These are phyloP conservation scores for Pittosporum tobira DNA, from an alignment of 129 eudicot genomes.

Conservation along the genomic window DNA sequence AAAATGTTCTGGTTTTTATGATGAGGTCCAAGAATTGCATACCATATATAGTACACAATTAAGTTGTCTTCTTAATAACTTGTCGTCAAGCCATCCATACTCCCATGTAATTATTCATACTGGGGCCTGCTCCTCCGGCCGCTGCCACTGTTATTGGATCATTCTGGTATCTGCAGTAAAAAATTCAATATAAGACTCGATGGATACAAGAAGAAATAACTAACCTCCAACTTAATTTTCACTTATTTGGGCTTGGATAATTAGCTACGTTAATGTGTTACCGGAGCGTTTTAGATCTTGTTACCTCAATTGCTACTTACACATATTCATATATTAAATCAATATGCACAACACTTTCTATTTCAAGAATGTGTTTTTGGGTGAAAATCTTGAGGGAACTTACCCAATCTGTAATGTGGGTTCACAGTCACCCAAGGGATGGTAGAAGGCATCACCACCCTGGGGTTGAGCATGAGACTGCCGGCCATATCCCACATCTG, in stretches of 20 bases:
- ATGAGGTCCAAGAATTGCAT: neutral
- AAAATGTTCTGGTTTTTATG: neutral
- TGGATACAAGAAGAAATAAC: neutral
- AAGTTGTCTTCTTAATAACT: neutral
- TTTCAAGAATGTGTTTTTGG: too few species aligned
- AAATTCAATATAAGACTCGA: neutral
- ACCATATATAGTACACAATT: neutral
- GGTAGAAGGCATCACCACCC: conserved; percentile 53
- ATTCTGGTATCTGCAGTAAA: conserved; percentile 40
- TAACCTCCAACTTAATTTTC: too few species aligned
- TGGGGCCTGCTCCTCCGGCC: conserved; percentile 53
- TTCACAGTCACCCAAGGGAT: conserved; percentile 70
- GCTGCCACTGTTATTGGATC: conserved; percentile 41
- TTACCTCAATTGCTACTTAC: too few species aligned
- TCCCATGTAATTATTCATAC: conserved; percentile 54
- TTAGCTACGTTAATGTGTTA: neutral
- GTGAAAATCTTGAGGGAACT: neutral
- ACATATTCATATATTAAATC: too few species aligned
- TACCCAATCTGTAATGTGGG: conserved; percentile 95
- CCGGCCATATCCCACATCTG: conserved; percentile 59
- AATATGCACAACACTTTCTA: too few species aligned
- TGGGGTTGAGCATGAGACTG: conserved; percentile 52
- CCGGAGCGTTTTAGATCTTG: neutral
- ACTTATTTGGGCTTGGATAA: neutral
- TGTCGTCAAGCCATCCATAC: conserved; percentile 72